Percentiles rank a stretch among this genome's conserved stretches.
phyloP scores from a whole-genome alignment of 2,329 filamentous ascomycete species.

The Colletotrichum cuscutae region DNA sequence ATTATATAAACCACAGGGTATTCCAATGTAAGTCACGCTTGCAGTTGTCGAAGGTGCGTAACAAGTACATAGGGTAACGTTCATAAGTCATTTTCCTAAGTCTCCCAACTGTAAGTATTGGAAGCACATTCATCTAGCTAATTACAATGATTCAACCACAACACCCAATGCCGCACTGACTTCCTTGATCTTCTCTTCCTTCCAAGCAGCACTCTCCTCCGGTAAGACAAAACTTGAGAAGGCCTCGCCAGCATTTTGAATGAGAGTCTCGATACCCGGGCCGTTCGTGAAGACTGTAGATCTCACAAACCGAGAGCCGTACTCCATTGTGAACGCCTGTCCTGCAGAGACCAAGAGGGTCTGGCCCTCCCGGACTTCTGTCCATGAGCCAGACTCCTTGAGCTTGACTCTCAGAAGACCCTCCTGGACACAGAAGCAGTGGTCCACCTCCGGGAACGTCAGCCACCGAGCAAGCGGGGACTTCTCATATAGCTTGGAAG shows the following conservation, averaged over 20 bases:
- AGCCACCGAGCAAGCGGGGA: slow-evolving; percentile 50
- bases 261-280: slow-evolving; percentile 57
- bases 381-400: slow-evolving; percentile 41
- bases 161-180: background rate
- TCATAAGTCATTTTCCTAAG: background rate
- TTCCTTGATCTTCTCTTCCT: background rate
- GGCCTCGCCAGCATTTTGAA: slow-evolving; percentile 49
- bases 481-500: slow-evolving; percentile 47
- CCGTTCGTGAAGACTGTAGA: slow-evolving; percentile 61
- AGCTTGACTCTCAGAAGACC: slow-evolving; percentile 55
- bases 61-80: background rate
- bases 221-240: slow-evolving; percentile 50
- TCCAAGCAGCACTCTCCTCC: slow-evolving; percentile 39
- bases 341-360: slow-evolving; percentile 59
- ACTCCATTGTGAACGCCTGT: slow-evolving; percentile 54
- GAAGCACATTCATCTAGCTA: background rate
- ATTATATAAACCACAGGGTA: too few relatives aligned
- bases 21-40: too few relatives aligned
- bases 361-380: slow-evolving; percentile 55
- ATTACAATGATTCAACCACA: slow-evolving; percentile 5
- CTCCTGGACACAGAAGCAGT: slow-evolving; percentile 61
- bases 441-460: slow-evolving; percentile 59
- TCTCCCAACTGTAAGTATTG: background rate
- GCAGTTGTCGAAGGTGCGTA: too few relatives aligned
- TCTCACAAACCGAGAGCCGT: slow-evolving; percentile 57